A percentile compares a stretch with the other conserved stretches of the same genome.
phyloP scores from a whole-genome alignment of 345 rosid species.

The Populus davidiana region DNA sequence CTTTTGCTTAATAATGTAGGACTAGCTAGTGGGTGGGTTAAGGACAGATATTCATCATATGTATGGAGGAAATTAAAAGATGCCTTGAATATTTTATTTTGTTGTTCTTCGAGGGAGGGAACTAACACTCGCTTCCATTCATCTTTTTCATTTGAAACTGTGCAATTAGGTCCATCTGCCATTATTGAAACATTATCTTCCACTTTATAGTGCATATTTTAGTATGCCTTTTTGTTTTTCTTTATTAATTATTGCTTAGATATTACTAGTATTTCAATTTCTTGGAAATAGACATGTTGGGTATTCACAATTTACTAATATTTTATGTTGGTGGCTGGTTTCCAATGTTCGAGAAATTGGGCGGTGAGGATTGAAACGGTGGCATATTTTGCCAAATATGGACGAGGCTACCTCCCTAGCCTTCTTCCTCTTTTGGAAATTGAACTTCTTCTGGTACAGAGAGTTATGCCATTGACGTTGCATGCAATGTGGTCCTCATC shows the following conservation, averaged over 20 bases:
- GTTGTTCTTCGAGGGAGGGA: conserved; percentile 1
- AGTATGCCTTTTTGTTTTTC: background rate
- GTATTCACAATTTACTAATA: background rate
- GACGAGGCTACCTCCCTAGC: conserved; percentile 22
- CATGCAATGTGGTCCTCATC: background rate
- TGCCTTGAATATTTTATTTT: background rate
- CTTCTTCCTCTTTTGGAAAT: conserved; percentile 32
- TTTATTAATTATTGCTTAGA: background rate
- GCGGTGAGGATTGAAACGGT: conserved; percentile 1
- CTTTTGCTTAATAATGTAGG: background rate
- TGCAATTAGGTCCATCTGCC: background rate
- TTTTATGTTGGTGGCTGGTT: background rate
- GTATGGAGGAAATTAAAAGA: background rate
- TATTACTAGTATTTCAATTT: background rate
- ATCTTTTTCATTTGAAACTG: conserved; percentile 7
- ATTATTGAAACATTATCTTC: background rate
- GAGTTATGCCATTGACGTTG: background rate
- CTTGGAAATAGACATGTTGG: background rate
- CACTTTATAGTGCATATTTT: background rate
- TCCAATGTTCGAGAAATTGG: background rate
- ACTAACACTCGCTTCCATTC: background rate
- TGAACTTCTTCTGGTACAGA: background rate
- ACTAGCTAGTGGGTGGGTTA: background rate
- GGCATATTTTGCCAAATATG: conserved; percentile 41
- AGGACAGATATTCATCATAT: background rate